Evolutionary conservation across 177 flowering plant genomes (phyloP).

Genomic region (Tripterygium wilfordii): DNA sequence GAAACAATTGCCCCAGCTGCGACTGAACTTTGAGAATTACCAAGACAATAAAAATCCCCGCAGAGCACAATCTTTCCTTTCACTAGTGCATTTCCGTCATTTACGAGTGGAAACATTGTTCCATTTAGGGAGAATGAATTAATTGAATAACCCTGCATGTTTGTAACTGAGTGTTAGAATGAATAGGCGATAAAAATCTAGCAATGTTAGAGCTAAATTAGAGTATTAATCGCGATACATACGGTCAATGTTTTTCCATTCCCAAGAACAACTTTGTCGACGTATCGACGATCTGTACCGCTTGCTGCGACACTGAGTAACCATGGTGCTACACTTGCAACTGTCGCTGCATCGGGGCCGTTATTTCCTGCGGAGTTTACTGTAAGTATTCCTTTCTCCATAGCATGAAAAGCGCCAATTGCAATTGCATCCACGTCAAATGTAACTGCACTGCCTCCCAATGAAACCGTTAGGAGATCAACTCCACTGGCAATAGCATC

Average conservation of each 20-base stretch:
- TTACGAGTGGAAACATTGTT: background rate
- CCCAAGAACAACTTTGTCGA: slow-evolving; percentile 16
- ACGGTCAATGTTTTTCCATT: slow-evolving; percentile 6
- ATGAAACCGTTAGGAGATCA: slow-evolving; percentile 18
- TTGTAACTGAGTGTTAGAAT: too few species aligned
- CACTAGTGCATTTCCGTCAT: slow-evolving; percentile 11
- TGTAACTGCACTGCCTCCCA: background rate
- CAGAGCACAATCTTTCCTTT: slow-evolving; percentile 44
- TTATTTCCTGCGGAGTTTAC: slow-evolving; percentile 14
- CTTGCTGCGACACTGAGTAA: slow-evolving; percentile 24
- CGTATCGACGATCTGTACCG: slow-evolving; percentile 17
- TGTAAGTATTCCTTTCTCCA: slow-evolving; percentile 19
- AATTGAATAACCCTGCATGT: background rate
- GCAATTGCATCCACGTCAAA: slow-evolving; percentile 7
- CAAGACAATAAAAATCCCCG: background rate
- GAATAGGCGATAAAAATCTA: too few species aligned
- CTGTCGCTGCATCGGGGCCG: slow-evolving; percentile 5
- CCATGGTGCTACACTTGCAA: slow-evolving; percentile 22
- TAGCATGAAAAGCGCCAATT: slow-evolving; percentile 28
- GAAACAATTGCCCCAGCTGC: slow-evolving; percentile 23
- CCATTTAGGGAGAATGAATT: background rate
- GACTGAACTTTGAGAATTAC: slow-evolving; percentile 12
- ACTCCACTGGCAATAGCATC: slow-evolving; percentile 36
- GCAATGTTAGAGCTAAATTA: too few species aligned
- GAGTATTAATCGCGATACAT: too few species aligned